These are phyloP conservation scores for Mollisiaceae sp. DNA, from an alignment of 2,329 filamentous ascomycete genomes.

Conservation along the genomic window DNA sequence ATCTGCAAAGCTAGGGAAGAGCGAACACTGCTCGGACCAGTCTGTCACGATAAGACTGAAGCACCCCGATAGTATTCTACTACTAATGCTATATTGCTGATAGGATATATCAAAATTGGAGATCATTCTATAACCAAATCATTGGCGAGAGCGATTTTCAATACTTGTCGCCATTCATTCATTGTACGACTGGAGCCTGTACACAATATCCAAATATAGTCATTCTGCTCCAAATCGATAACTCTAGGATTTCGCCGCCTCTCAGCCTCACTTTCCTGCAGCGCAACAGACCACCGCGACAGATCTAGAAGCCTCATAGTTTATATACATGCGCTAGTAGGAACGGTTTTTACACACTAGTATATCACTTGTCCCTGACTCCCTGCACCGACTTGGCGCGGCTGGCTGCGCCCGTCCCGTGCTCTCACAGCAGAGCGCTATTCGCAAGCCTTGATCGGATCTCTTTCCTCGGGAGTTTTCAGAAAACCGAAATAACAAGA, in stretches of 20 bases:
- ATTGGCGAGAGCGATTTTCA: not conserved
- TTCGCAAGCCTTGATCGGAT: not conserved
- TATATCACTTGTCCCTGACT: not conserved
- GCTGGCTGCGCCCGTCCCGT: not conserved
- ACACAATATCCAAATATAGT: not conserved
- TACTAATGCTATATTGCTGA: not conserved
- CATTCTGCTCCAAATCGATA: not conserved
- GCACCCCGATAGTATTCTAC: not conserved
- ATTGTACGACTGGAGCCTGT: not conserved
- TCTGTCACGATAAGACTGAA: not conserved
- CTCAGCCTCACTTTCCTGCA: not conserved
- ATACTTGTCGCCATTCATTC: not conserved
- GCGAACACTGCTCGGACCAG: not conserved
- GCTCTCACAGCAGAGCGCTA: not conserved
- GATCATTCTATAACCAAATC: not conserved
- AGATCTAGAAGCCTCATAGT: not conserved
- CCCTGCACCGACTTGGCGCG: not conserved
- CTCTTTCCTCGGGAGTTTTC: not conserved
- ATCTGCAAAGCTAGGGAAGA: constrained; percentile 2
- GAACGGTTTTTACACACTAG: not conserved
- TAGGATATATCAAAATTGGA: not conserved
- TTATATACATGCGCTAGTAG: not conserved
- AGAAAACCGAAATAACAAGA: not conserved
- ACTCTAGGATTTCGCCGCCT: not conserved
- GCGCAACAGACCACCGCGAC: not conserved